Evolutionary conservation across 345 rosid genomes (phyloP), one percentile per base, ranked within the genome.

Genomic region (Eucalyptus cloeziana): DNA sequence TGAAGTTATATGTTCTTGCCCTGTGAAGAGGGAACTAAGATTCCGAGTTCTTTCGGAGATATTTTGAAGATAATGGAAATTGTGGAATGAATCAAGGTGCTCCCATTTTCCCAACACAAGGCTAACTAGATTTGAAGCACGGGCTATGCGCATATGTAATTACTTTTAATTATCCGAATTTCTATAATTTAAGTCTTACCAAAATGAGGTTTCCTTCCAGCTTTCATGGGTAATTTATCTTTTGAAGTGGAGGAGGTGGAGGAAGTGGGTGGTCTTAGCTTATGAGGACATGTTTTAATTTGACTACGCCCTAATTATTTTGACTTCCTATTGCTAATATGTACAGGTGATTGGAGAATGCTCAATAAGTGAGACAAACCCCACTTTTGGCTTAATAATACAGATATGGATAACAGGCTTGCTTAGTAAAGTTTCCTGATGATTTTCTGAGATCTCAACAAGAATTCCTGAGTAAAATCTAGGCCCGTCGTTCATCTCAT

Each of bases 71-170:
- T 37, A 76, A 25, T 33, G 47, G 30, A 76, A 11, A 76, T 76
- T 76, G 85, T 76, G 30, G 85, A 76, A 76, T 76, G 47, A 76
- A 76, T 76, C 30, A 40, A 3, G 47, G 30, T 76, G 47, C 85
- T 76, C 5, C 5, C 30, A 76, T 76, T 76, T 76, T 76, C 47
- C 85, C 85, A 76, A 76, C 85, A 76, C 4, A 13, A 40, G 47
- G 2, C 47, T 17, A 71, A 33, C 81, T 71, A 71, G 81, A 71
- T 71, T 71, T 71, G 1, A 71, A 33, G 2, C 81, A 71, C 1
- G 24, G 80, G 13, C 44, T 17, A 71, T 0, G 1, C 1, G 8
- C 47, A 76, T 40, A 13, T 7, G 1, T 0, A 76, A 76, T 76
- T 76, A 76, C 30, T 76, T 21, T 76, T 76, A 40, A 76, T 40